phyloP scores from a whole-genome alignment of 768 basidiomycete species.

The Phylloporus sp. region DNA sequence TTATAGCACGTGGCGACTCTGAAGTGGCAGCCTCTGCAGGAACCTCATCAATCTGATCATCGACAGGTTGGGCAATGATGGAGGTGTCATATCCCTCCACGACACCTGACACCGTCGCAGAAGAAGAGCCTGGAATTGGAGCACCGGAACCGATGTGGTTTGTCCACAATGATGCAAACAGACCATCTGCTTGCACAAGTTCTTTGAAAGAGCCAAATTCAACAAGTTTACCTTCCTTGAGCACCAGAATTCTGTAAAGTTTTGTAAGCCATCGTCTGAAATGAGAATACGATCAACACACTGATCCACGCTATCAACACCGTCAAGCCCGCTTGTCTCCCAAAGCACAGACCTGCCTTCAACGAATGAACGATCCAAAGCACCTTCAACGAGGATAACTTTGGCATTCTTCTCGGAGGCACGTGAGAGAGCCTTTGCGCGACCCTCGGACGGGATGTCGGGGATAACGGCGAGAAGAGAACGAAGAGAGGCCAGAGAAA shows the following conservation, averaged over 20 bases:
- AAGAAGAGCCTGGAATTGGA: conserved; percentile 33
- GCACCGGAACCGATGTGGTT: conserved; percentile 66
- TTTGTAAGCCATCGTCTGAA: neutral
- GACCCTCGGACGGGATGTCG: conserved; percentile 50
- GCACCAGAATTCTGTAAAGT: conserved; percentile 70
- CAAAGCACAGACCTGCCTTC: conserved; percentile 26
- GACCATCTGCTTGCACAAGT: conserved; percentile 63
- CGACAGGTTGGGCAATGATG: conserved; percentile 11
- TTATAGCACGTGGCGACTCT: conserved; percentile 15
- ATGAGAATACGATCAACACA: conserved; percentile 29
- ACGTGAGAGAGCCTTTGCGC: conserved; percentile 22
- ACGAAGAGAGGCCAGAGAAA: conserved; percentile 78
- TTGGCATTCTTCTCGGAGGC: conserved; percentile 24
- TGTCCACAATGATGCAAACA: conserved; percentile 87
- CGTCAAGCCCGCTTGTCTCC: conserved; percentile 29
- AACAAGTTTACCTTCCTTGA: conserved; percentile 84
- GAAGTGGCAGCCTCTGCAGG: neutral
- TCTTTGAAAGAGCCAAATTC: conserved; percentile 82
- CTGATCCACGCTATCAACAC: conserved; percentile 60
- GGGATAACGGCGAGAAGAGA: conserved; percentile 88
- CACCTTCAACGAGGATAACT: conserved; percentile 25
- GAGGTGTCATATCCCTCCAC: conserved; percentile 27
- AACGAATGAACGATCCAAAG: conserved; percentile 17
- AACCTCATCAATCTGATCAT: conserved; percentile 16
- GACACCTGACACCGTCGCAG: conserved; percentile 22